Percentiles rank a stretch among this genome's conserved stretches.
These are phyloP conservation scores for Zygosaccharomyces bailii DNA, from an alignment of 805 yeast species.

Conservation along the genomic window DNA sequence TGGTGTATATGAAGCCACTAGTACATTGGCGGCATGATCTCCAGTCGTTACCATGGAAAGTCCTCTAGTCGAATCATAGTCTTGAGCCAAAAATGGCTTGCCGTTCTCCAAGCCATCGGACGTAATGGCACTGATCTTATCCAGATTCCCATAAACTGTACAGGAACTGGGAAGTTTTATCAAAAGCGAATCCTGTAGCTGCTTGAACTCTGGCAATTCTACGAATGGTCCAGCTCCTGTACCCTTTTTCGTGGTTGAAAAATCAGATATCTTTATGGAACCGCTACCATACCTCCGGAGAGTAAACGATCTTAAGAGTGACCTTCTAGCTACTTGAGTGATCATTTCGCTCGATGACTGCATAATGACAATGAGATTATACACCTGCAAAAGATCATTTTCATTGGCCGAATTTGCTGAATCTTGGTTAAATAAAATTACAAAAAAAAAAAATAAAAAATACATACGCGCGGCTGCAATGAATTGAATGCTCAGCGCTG, in stretches of 20 bases:
- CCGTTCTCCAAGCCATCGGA: slow-evolving; percentile 8
- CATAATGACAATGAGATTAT: neutral
- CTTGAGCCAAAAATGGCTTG: slow-evolving; percentile 17
- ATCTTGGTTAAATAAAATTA: slow-evolving; percentile 4
- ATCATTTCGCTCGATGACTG: neutral
- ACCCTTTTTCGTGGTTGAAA: slow-evolving; percentile 22
- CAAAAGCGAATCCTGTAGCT: slow-evolving; percentile 23
- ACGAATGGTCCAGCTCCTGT: slow-evolving; percentile 35
- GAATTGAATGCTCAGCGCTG: neutral
- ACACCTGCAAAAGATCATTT: neutral
- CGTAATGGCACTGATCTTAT: slow-evolving; percentile 21
- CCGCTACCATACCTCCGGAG: slow-evolving; percentile 6
- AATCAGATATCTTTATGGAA: slow-evolving; percentile 11
- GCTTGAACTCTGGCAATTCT: slow-evolving; percentile 26
- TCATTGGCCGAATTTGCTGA: slow-evolving; percentile 1
- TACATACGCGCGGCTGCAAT: neutral
- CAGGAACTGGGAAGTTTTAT: slow-evolving; percentile 25
- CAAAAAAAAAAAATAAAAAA: slow-evolving; percentile 2
- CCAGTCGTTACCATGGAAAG: slow-evolving; percentile 20
- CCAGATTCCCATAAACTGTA: slow-evolving; percentile 22
- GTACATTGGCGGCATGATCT: slow-evolving; percentile 28
- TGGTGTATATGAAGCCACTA: slow-evolving; percentile 30
- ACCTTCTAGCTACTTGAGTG: neutral
- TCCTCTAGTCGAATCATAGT: slow-evolving; percentile 7
- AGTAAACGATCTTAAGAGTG: neutral